phyloP scores from a whole-genome alignment of 306 rosid genomes.

The Acacia confusa region DNA sequence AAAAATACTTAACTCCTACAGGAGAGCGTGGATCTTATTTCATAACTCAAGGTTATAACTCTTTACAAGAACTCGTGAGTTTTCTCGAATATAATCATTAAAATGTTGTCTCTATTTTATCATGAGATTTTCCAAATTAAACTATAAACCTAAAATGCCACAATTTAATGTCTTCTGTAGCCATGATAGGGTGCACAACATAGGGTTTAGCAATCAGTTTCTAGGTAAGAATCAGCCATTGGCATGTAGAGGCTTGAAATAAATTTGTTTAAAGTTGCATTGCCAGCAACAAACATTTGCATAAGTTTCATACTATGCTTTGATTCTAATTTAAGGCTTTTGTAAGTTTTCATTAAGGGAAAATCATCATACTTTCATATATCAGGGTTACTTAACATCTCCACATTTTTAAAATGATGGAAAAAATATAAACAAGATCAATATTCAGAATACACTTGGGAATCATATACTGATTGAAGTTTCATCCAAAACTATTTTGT shows the following conservation, averaged over 20 bases:
- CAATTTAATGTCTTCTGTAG: too few species aligned
- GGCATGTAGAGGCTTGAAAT: neutral
- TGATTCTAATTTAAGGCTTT: neutral
- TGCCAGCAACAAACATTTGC: neutral
- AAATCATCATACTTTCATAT: neutral
- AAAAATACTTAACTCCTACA: too few species aligned
- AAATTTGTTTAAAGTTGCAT: neutral
- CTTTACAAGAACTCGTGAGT: too few species aligned
- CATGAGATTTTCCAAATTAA: too few species aligned
- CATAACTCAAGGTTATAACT: too few species aligned
- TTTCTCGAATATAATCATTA: too few species aligned
- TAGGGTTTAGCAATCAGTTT: neutral
- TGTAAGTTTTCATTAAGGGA: neutral
- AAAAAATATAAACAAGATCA: neutral
- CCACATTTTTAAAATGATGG: neutral
- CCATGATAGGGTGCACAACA: too few species aligned
- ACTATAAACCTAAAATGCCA: too few species aligned
- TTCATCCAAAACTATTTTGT: neutral
- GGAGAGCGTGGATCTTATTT: too few species aligned
- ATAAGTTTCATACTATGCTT: neutral
- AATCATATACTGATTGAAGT: neutral
- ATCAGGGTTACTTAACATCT: neutral
- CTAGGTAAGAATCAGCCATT: neutral
- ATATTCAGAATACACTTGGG: neutral
- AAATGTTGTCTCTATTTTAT: too few species aligned